These are phyloP conservation scores for Lentinus brumalis DNA, from an alignment of 768 basidiomycete species.

Conservation along the genomic window DNA sequence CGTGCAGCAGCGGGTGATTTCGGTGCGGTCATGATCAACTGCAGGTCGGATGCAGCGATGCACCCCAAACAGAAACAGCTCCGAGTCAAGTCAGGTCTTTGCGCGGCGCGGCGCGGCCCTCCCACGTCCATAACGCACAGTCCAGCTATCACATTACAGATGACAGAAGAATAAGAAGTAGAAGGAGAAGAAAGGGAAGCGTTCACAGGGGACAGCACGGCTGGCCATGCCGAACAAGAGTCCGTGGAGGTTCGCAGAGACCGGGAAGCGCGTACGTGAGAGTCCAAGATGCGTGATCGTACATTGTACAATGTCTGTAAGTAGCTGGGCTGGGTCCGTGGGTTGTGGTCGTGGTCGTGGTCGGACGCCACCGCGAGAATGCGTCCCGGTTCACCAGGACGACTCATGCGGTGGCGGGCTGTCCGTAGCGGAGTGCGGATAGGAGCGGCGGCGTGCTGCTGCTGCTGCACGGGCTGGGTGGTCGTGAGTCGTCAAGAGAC, in stretches of 20 bases:
- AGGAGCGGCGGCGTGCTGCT: not conserved
- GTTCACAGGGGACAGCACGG: not conserved
- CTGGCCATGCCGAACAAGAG: conserved; percentile 3
- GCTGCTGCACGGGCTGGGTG: not conserved
- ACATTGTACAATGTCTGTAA: not conserved
- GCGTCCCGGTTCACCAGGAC: no score
- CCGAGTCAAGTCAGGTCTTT: not conserved
- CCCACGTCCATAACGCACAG: conserved; percentile 22
- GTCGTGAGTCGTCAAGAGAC: not conserved
- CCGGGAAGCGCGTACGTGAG: not conserved
- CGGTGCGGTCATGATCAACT: not conserved
- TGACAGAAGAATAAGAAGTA: not conserved
- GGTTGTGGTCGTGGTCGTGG: no score
- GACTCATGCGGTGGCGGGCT: not conserved
- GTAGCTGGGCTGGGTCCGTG: not conserved
- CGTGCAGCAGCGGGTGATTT: conserved; percentile 2
- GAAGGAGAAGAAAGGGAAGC: not conserved
- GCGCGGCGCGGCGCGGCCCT: conserved; percentile 5
- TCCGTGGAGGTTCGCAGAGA: not conserved
- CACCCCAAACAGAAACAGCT: no score
- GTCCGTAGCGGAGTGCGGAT: not conserved
- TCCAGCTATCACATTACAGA: conserved; percentile 23
- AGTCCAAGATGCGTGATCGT: not conserved
- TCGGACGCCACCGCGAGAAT: no score
- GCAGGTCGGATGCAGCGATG: conserved; percentile 17